phyloP scores from a whole-genome alignment of 2,329 filamentous ascomycete species.

The Falciphora oryzae region DNA sequence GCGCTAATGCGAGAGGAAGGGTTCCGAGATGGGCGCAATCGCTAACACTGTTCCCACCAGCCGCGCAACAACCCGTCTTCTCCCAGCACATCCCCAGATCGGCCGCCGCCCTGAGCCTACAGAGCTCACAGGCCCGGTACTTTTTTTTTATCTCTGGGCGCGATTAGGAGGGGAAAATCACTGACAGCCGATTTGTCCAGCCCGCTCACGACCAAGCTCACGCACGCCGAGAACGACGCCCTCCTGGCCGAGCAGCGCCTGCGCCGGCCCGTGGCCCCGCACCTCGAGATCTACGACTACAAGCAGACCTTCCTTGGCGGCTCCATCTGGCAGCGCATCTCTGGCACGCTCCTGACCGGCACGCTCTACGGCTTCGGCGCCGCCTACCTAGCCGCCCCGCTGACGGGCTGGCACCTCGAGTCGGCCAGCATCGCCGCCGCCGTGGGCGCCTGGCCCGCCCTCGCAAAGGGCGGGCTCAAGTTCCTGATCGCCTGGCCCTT shows the following conservation, averaged over 20 bases:
- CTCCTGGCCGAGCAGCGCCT: conserved; percentile 79
- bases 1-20: background rate
- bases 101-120: conserved; percentile 24
- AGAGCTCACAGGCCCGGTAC: conserved; percentile 9
- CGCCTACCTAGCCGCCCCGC: conserved; percentile 74
- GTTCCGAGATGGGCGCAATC: background rate
- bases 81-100: conserved; percentile 36
- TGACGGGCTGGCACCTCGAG: conserved; percentile 61
- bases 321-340: conserved; percentile 72
- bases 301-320: conserved; percentile 80
- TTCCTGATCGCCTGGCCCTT: conserved; percentile 54
- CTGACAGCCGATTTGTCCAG: too few species aligned
- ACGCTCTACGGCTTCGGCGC: conserved; percentile 73
- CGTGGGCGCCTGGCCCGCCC: conserved; percentile 52
- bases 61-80: conserved; percentile 39
- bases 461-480: conserved; percentile 53
- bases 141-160: background rate
- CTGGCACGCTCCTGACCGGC: conserved; percentile 67
- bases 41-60: conserved; percentile 16
- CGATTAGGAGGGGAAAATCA: background rate
- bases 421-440: conserved; percentile 53
- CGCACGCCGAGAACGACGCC: conserved; percentile 45
- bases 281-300: conserved; percentile 79
- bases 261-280: conserved; percentile 75
- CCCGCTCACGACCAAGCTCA: conserved; percentile 51